These are phyloP conservation scores for Pilatotrama ljubarskyi DNA, from an alignment of 768 basidiomycete genomes.

Conservation along the genomic window DNA sequence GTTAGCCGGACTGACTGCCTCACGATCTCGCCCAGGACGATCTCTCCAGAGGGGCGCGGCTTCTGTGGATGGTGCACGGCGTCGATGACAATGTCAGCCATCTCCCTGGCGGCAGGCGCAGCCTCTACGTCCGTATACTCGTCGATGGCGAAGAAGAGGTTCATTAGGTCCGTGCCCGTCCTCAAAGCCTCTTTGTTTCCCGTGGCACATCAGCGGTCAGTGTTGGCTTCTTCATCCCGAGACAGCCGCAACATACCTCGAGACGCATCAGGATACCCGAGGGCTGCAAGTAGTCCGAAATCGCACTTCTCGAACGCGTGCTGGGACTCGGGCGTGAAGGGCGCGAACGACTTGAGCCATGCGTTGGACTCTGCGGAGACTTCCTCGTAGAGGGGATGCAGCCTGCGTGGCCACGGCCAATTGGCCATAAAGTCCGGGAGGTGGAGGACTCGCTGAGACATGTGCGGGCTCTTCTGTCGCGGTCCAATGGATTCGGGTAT, in stretches of 20 bases:
- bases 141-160: constrained; percentile 28
- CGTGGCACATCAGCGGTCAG: background rate
- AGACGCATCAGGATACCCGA: background rate
- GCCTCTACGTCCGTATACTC: constrained; percentile 25
- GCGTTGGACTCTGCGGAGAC: background rate
- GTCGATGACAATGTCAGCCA: constrained; percentile 23
- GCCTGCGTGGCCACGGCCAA: constrained; percentile 9
- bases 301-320: constrained; percentile 28
- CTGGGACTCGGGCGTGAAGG: constrained; percentile 28
- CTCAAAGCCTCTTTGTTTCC: constrained; percentile 1
- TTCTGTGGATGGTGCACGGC: constrained; percentile 25
- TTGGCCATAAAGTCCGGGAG: constrained; percentile 4
- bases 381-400: background rate
- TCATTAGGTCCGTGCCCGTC: constrained; percentile 22
- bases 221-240: too few species aligned
- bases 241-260: background rate
- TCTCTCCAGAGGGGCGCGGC: constrained; percentile 24
- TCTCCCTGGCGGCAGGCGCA: constrained; percentile 7
- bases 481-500: too few species aligned
- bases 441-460: background rate
- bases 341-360: constrained; percentile 22
- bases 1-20: constrained; percentile 18
- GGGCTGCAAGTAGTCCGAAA: constrained; percentile 7
- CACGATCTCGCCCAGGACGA: constrained; percentile 23
- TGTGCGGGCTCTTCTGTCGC: too few species aligned